Conservation (phyloP, 306 rosid genomes). For the Spatholobus suberectus region DNA sequence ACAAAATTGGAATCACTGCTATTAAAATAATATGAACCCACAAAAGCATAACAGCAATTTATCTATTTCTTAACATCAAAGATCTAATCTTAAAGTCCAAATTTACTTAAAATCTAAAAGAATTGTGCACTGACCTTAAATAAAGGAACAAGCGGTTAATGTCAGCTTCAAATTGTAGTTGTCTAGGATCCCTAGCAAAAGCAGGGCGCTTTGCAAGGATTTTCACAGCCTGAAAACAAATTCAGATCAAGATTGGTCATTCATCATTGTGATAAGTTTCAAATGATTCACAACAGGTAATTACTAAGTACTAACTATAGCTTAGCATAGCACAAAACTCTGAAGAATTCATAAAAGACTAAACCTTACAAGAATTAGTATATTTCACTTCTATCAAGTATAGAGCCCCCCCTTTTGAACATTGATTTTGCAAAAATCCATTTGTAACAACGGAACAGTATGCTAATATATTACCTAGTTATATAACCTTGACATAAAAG, state of each 20-base stretch:
- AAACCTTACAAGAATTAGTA: not conserved
- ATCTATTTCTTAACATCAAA: not conserved
- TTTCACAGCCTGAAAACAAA: conserved; percentile 64
- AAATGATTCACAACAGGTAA: not conserved
- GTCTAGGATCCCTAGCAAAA: conserved; percentile 75
- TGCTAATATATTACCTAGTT: not conserved
- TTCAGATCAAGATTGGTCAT: not conserved
- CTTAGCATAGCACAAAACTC: conserved; percentile 18
- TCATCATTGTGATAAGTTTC: not conserved
- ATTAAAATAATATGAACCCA: conserved; percentile 8
- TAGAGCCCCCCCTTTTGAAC: not conserved
- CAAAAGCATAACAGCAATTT: conserved; percentile 5
- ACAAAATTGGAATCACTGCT: not conserved
- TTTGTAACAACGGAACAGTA: not conserved
- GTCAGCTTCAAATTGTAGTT: conserved; percentile 80
- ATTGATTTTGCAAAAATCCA: not conserved
- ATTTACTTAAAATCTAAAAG: not conserved
- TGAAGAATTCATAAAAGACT: not conserved
- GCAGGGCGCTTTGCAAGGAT: conserved; percentile 66
- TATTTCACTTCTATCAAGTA: conserved; percentile 10
- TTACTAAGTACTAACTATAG: not conserved
- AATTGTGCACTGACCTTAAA: conserved; percentile 60
- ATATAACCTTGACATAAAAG: not conserved
- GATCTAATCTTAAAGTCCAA: not conserved
- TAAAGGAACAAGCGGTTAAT: conserved; percentile 82